Base-by-base conservation (phyloP, 345 rosid species). In the Populus tremula region DNA sequence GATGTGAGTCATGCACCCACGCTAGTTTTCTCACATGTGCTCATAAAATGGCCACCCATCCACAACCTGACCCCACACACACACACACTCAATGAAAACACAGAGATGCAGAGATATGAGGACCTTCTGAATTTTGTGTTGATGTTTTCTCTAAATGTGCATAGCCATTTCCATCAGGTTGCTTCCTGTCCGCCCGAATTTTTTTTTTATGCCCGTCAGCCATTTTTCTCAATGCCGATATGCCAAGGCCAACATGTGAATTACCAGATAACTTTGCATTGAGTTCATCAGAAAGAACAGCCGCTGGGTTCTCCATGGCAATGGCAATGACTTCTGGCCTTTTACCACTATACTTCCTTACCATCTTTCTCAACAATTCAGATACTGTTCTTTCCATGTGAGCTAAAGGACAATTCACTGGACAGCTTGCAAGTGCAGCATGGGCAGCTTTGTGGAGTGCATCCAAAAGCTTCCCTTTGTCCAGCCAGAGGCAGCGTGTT, bases 401-500 rank as follows among this genome's bases (percentile, higher is more conserved):
- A 72, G 90, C 79, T 82, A 93, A 86, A 79, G 98, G 98, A 81
- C 96, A 88, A 43, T 79, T 91, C 75, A 89, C 91, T 41, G 98
- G 97, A 87, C 96, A 93, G 77, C 97, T 93, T 67, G 97, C 91
- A 47, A 93, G 89, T 67, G 98, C 85, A 71, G 95, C 99, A 82
- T 91, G 93, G 54, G 99, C 98, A 79, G 96, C 99, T 86, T 90
- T 92, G 82, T 92, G 85, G 67, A 96, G 94, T 68, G 94, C 94
- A 78, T 93, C 97, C 70, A 93, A 86, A 38, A 96, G 98, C 86
- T 89, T 91, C 76, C 99, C 97, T 82, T 93, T 93, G 83, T 96
- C 99, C 78, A 96, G 90, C 99, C 99, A 96, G 84, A 96, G 87
- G 85, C 99, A 93, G 33, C 98, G 92, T 12, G 99, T 96, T 23